These are phyloP conservation scores for Tephrocybe rancida DNA, from an alignment of 768 basidiomycete species.

Conservation along the genomic window DNA sequence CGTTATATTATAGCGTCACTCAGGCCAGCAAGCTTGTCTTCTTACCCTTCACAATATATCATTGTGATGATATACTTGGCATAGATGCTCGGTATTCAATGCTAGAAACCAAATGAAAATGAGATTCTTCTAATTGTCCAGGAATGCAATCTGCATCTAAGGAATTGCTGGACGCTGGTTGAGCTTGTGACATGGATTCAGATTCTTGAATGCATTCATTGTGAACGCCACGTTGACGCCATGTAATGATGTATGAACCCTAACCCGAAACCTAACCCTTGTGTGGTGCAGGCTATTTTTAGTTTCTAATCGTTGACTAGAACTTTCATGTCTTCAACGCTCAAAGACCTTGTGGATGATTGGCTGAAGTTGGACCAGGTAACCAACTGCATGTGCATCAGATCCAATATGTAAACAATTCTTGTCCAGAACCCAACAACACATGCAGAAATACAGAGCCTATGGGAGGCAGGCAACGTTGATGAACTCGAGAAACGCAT, in stretches of 20 bases:
- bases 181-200: too few relatives aligned
- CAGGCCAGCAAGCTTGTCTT: neutral
- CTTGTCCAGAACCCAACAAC: constrained; percentile 50
- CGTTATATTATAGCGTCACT: neutral
- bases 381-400: neutral
- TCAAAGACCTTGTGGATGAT: constrained; percentile 37
- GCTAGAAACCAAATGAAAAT: constrained; percentile 4
- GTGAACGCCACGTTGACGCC: too few relatives aligned
- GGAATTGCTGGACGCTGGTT: too few relatives aligned
- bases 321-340: constrained; percentile 15
- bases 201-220: too few relatives aligned
- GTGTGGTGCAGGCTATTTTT: neutral
- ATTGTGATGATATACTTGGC: constrained; percentile 11
- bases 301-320: neutral
- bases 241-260: too few relatives aligned
- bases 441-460: constrained; percentile 45
- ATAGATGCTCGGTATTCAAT: constrained; percentile 15
- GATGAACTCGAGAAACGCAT: constrained; percentile 58
- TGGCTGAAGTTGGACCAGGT: constrained; percentile 42
- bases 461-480: constrained; percentile 43
- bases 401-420: neutral
- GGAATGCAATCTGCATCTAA: too few relatives aligned
- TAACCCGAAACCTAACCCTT: neutral
- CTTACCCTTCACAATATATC: neutral
- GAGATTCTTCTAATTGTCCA: neutral